Base-by-base conservation (phyloP, 2,329 filamentous ascomycete genomes). In the Microdochium nivale region DNA sequence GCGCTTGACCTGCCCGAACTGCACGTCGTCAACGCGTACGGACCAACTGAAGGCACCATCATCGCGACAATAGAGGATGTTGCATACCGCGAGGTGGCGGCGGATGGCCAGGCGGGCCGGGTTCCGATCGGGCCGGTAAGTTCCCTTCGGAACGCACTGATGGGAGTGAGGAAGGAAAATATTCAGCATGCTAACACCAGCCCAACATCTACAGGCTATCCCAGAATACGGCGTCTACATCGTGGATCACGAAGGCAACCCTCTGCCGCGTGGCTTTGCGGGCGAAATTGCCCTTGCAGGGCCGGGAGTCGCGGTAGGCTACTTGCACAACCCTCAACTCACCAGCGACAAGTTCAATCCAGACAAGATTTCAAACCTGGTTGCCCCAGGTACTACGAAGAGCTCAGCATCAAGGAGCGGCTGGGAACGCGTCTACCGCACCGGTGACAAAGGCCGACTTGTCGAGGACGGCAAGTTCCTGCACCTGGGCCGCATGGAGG, bases 271-370 rank as follows among this genome's bases (percentile, higher is more conserved):
- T 14, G 33, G 33, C 7, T 14, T 9, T 37, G 33, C 33, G 14
- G 54, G 54, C 19, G 52, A 56, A 30, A 47, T 56, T 16, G 25
- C n/a, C 8, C 46, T 52, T 8, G 54, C 30, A 2, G 52, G 54
- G 5, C 50, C 44, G 2, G 50, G 52, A 9, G 49, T 54, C 14
- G 49, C 25, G 1, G 4, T 21, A 1, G 52, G 52, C 0, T 56
- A 56, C 11, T 11, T 52, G 3, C 49, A 53, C n/a, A 32, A 53
- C 10, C 7, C 43, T 3, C 21, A 46, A 25, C 37, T 13, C 3
- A 40, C 13, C 4, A 8, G 7, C 14, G 33, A 43, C 23, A 40
- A 43, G 9, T 40, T 50, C 24, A 25, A 24, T 13, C 16, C 21
- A 9, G 35, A 50, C 19, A 25, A 23, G 5, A 23, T 40, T 19